Percentiles rank a stretch among this genome's conserved stretches.
phyloP scores from a whole-genome alignment of 1,284 basidiomycete species.

The Thecaphora thlaspeos region DNA sequence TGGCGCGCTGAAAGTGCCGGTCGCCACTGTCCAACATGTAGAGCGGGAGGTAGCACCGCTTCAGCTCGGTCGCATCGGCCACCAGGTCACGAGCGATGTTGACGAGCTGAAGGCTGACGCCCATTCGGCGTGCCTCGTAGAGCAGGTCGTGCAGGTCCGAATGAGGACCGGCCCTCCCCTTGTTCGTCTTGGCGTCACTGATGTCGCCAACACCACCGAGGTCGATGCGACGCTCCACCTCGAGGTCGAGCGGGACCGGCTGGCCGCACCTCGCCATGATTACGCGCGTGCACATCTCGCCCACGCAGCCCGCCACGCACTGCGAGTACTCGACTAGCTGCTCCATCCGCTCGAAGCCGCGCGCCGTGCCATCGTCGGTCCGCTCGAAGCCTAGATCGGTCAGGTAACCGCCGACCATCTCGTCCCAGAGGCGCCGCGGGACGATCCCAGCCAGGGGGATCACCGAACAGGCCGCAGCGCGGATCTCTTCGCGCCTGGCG shows the following conservation, averaged over 20 bases:
- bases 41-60: slow-evolving; percentile 41
- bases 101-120: slow-evolving; percentile 50
- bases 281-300: slow-evolving; percentile 49
- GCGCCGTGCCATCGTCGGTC: slow-evolving; percentile 3
- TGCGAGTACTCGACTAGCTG: slow-evolving; percentile 47
- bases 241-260: slow-evolving; percentile 15
- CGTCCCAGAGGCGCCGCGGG: slow-evolving; percentile 38
- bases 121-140: slow-evolving; percentile 44
- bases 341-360: slow-evolving; percentile 20
- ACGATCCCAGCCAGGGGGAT: slow-evolving; percentile 36
- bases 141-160: slow-evolving; percentile 20
- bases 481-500: slow-evolving; percentile 6
- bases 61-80: slow-evolving; percentile 33
- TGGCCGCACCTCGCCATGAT: slow-evolving; percentile 36
- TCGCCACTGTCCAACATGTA: slow-evolving; percentile 20
- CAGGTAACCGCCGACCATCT: slow-evolving; percentile 45
- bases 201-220: neutral
- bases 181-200: neutral
- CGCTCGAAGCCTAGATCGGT: slow-evolving; percentile 36
- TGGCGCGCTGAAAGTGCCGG: slow-evolving; percentile 11
- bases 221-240: slow-evolving; percentile 20
- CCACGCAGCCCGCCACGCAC: slow-evolving; percentile 46
- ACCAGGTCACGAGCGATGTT: slow-evolving; percentile 50
- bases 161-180: slow-evolving; percentile 4
- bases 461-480: slow-evolving; percentile 34